Percentiles rank a stretch among this genome's conserved stretches.
These are phyloP conservation scores for Chrysosporium keratinophilum DNA, from an alignment of 2,329 filamentous ascomycete species.

Conservation along the genomic window DNA sequence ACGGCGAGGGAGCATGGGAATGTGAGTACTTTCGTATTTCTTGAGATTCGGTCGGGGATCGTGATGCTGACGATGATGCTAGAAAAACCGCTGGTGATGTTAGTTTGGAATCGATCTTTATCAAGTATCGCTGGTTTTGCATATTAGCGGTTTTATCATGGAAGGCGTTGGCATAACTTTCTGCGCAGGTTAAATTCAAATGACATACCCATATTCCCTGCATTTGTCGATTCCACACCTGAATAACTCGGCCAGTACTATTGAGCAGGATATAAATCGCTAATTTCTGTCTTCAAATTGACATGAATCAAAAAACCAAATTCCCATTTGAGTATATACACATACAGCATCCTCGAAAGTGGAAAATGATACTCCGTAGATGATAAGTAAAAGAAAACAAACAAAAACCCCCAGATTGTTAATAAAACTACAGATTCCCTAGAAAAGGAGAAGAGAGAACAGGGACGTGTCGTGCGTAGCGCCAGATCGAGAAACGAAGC, in stretches of 20 bases:
- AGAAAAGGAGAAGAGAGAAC: background rate
- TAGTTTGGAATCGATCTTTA: too few relatives aligned
- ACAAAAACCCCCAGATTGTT: background rate
- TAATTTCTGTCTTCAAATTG: background rate
- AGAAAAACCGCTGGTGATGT: too few relatives aligned
- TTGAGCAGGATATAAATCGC: too few relatives aligned
- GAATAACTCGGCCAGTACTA: too few relatives aligned
- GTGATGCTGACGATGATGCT: background rate
- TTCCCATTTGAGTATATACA: slow-evolving; percentile 10
- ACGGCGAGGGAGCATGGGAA: slow-evolving; percentile 39
- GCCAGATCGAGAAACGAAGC: too few relatives aligned
- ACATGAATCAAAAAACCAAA: slow-evolving; percentile 3
- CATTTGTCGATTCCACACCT: too few relatives aligned
- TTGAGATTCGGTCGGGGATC: too few relatives aligned
- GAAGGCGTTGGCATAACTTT: too few relatives aligned
- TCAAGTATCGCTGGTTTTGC: too few relatives aligned
- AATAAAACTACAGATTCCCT: slow-evolving; percentile 1
- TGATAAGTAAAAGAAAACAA: background rate
- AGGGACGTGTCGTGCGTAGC: background rate
- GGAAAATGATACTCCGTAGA: background rate
- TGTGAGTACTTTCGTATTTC: background rate
- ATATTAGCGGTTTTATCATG: too few relatives aligned
- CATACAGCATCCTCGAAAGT: slow-evolving; percentile 1
- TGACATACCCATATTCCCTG: too few relatives aligned
- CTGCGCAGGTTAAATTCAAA: too few relatives aligned